phyloP scores from a whole-genome alignment of 371 early-diverging fungal genomes.

The Syncephalastrum sp. region DNA sequence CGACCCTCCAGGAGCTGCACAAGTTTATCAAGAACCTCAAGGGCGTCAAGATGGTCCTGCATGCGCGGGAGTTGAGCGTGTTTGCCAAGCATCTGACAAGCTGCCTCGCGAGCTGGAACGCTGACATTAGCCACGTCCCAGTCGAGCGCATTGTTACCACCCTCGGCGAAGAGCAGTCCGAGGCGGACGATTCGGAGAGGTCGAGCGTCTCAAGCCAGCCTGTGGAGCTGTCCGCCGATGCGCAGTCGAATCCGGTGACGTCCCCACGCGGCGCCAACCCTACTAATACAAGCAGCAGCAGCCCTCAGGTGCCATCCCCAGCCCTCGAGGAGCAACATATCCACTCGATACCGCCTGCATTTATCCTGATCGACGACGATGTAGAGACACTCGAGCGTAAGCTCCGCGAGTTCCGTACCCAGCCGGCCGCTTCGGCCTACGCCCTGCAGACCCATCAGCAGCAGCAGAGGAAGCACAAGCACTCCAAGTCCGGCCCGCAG shows the following conservation, averaged over 20 bases:
- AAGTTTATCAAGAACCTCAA: conserved; percentile 47
- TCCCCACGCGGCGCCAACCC: conserved; percentile 1
- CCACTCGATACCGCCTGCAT: conserved; percentile 48
- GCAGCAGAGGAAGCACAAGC: conserved; percentile 28
- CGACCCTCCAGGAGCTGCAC: conserved; percentile 50
- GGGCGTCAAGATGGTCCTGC: conserved; percentile 52
- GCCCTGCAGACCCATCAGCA: conserved; percentile 15
- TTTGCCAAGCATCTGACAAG: conserved; percentile 61
- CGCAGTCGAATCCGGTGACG: conserved; percentile 4
- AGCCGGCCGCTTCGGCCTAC: conserved; percentile 19
- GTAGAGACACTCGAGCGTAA: conserved; percentile 47
- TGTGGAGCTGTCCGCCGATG: not conserved
- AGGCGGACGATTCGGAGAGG: not conserved
- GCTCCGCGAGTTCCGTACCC: conserved; percentile 41
- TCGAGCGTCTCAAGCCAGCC: conserved; percentile 2
- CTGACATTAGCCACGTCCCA: conserved; percentile 53
- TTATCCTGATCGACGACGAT: conserved; percentile 65
- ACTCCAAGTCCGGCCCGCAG: conserved; percentile 24
- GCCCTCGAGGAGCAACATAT: conserved; percentile 37
- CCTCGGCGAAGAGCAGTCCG: not conserved
- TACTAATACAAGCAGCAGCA: not conserved
- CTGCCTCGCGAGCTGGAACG: conserved; percentile 59
- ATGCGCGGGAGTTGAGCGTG: conserved; percentile 54
- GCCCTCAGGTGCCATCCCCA: conserved; percentile 23
- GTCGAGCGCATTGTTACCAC: conserved; percentile 20